Evolutionary conservation across 306 rosid species (phyloP), one percentile per base, ranked within the genome.

Genomic region (Hylodesmum podocarpum): DNA sequence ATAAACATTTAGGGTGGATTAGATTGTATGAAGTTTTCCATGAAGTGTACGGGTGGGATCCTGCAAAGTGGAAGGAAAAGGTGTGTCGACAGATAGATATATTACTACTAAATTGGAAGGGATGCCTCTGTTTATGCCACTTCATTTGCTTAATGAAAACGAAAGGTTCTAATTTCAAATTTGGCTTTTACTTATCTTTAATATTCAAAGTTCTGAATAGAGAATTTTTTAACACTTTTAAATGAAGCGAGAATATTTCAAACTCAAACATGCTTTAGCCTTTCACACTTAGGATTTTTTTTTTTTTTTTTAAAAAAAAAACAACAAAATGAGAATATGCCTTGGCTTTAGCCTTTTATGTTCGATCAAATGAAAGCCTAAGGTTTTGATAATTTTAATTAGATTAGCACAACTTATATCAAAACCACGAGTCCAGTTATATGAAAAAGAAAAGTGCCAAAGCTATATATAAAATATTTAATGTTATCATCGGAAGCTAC

Each of bases 81-180:
- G 24, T 0, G 6, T 47, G 53, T 47, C 3, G 22, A 15, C 68
- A 9, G 2, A 36, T 36, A 34, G 36, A 27, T 57, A 25, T 63
- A 9, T 63, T 72, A 15, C 43, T 50, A 36, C 27, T 64, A 63
- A 19, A 29, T 62, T 34, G 10, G 39, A 36, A 75, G 64, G 66
- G 43, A 64, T 5, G 29, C 25, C 57, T 8, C 19, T 53, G 31
- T 10, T 63, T 65, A 7, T 18, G 57, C 69, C 65, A 66, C 71
- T 46, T 55, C 62, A 67, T 14, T 44, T 55, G 76, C 72, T 74
- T 80, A n/a, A 62, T 54, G 75, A 10, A 25, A 16, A 74, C 29
- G 76, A n/a, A 68, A 57, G 39, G 58, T 44, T 36, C 0, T 36
- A 27, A 36, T 37, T 59, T 79, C 47, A 62, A 71, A 70, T 22